phyloP scores from a whole-genome alignment of 2,329 filamentous ascomycete genomes.

The Monilinia fructicola region DNA sequence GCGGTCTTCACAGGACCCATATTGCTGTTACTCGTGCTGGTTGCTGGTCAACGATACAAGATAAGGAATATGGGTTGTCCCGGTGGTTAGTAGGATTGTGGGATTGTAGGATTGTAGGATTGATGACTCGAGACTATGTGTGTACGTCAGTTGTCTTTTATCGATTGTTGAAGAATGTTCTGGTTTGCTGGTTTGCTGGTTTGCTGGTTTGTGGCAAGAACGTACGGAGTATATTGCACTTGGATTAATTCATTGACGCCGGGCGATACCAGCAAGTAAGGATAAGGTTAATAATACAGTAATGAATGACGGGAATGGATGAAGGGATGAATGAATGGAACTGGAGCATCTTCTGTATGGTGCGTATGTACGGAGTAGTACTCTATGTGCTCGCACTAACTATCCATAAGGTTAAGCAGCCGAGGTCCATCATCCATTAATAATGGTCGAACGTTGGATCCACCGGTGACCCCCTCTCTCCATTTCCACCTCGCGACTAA shows the following conservation, averaged over 20 bases:
- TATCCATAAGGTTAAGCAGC: neutral
- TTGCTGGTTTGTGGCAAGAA: conserved; percentile 2
- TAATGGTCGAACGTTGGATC: neutral
- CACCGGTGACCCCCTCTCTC: neutral
- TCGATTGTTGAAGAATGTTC: neutral
- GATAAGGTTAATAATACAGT: conserved; percentile 6
- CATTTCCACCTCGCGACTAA: neutral
- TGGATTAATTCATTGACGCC: neutral
- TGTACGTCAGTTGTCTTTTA: neutral
- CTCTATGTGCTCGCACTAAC: too few relatives aligned
- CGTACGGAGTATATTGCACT: neutral
- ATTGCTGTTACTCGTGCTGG: neutral
- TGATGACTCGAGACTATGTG: neutral
- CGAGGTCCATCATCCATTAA: conserved; percentile 8
- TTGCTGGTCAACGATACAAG: neutral
- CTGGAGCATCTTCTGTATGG: too few relatives aligned
- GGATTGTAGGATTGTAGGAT: neutral
- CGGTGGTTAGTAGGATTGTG: neutral
- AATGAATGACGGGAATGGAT: too few relatives aligned
- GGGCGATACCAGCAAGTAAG: too few relatives aligned
- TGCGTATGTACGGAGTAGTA: too few relatives aligned
- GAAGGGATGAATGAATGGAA: too few relatives aligned
- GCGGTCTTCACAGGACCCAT: conserved; percentile 27
- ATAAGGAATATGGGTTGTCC: neutral
- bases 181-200: too few relatives aligned